Evolutionary conservation across 306 rosid genomes (phyloP).

Genomic region (Trifolium dubium): DNA sequence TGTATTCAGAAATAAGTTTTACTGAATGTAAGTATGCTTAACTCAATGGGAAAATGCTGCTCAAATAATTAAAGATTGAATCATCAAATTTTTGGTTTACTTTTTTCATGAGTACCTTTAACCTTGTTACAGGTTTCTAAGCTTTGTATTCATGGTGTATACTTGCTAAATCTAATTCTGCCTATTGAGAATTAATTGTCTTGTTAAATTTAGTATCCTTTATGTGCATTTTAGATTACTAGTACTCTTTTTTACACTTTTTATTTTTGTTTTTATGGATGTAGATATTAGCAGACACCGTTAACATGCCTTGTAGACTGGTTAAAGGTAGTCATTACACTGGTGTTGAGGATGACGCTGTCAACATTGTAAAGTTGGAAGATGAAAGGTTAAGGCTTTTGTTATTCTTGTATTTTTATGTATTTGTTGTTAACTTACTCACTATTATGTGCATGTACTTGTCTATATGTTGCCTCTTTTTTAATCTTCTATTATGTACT

Average conservation of each 20-base stretch:
- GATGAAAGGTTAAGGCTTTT: conserved; percentile 77
- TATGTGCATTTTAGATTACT: conserved; percentile 17
- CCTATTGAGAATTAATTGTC: conserved; percentile 23
- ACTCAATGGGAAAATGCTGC: conserved; percentile 8
- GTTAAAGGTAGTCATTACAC: conserved; percentile 97
- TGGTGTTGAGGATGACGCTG: conserved; percentile 96
- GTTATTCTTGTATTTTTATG: conserved; percentile 34
- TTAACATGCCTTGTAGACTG: conserved; percentile 97
- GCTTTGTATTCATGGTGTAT: background rate
- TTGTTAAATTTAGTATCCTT: conserved; percentile 21
- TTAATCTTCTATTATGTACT: conserved; percentile 17
- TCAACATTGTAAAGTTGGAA: conserved; percentile 89
- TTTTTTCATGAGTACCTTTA: background rate
- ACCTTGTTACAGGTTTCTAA: conserved; percentile 17
- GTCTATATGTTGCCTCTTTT: conserved; percentile 1
- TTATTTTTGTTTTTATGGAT: conserved; percentile 50
- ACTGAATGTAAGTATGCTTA: conserved; percentile 3
- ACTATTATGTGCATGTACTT: conserved; percentile 15
- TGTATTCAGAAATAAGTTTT: background rate
- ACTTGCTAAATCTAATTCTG: conserved; percentile 32
- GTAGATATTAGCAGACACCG: conserved; percentile 92
- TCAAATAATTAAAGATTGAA: background rate
- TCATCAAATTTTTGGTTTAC: background rate
- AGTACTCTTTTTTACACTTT: conserved; percentile 8
- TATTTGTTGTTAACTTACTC: conserved; percentile 33